Evolutionary conservation across 1,139 yeast species (phyloP).

Genomic region (Hemisphaericaspora xylofermentans): DNA sequence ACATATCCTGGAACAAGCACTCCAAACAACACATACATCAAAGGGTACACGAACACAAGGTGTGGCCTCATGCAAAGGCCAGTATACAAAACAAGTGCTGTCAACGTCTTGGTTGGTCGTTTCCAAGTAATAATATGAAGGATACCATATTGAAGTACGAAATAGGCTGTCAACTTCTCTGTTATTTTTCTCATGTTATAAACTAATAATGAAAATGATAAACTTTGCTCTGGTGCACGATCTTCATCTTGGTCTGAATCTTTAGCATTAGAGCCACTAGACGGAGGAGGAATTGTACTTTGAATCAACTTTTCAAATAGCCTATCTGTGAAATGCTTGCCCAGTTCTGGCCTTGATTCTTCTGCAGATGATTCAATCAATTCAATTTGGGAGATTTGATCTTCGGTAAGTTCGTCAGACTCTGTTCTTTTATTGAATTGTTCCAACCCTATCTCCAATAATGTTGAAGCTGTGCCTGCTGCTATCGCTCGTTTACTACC

Average conservation of each 20-base stretch:
- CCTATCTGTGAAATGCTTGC: conserved; percentile 54
- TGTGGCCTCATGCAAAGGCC: conserved; percentile 70
- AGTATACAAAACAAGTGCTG: conserved; percentile 52
- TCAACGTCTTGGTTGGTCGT: conserved; percentile 56
- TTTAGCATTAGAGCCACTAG: conserved; percentile 9
- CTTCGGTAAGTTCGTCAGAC: conserved; percentile 15
- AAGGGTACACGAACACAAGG: conserved; percentile 62
- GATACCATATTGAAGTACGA: conserved; percentile 55
- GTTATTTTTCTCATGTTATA: conserved; percentile 55
- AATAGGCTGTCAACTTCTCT: conserved; percentile 51
- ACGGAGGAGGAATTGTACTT: conserved; percentile 42
- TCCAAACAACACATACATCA: conserved; percentile 54
- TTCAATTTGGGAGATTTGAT: conserved; percentile 19
- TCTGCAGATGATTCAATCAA: conserved; percentile 28
- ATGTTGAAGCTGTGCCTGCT: conserved; percentile 59
- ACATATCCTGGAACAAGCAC: conserved; percentile 72
- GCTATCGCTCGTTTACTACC: conserved; percentile 49
- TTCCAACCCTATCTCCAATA: conserved; percentile 55
- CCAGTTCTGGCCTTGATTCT: conserved; percentile 10
- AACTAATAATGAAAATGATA: conserved; percentile 50
- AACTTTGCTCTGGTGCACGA: conserved; percentile 43
- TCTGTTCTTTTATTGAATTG: conserved; percentile 18
- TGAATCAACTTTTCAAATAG: conserved; percentile 53
- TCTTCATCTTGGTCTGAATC: conserved; percentile 48
- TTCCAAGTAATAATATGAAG: conserved; percentile 63